Evolutionary conservation across 495 filamentous ascomycete species (phyloP).

Genomic region (Penicillium waksmanii): DNA sequence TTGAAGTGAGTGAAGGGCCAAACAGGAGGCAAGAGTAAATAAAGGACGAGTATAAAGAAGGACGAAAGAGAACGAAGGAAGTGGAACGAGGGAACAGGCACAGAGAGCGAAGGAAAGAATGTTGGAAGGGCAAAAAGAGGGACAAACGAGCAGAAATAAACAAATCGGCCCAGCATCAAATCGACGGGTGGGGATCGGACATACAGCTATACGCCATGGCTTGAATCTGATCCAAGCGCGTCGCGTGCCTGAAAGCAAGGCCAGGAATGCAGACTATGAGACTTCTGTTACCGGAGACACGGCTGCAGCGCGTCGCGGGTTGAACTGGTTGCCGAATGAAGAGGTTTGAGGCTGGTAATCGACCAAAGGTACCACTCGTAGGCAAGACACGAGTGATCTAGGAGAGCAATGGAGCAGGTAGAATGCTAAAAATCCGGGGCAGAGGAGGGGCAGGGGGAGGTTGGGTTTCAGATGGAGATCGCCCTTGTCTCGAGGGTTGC

Average conservation of each 20-base stretch:
- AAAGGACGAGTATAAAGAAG: slow-evolving; percentile 15
- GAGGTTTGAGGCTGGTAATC: not conserved
- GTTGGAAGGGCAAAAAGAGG: slow-evolving; percentile 30
- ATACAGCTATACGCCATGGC: slow-evolving; percentile 48
- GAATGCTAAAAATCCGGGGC: not conserved
- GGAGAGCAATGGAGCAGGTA: not conserved
- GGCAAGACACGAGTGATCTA: not conserved
- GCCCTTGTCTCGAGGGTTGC: slow-evolving; percentile 9
- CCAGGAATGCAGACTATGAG: slow-evolving; percentile 51
- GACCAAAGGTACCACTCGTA: not conserved
- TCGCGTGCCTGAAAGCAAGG: slow-evolving; percentile 51
- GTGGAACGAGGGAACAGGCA: slow-evolving; percentile 24
- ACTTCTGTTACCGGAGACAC: slow-evolving; percentile 39
- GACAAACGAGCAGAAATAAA: slow-evolving; percentile 46
- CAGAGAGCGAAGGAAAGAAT: slow-evolving; percentile 30
- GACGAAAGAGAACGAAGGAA: slow-evolving; percentile 20
- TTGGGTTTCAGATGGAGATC: slow-evolving; percentile 38
- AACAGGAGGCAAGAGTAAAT: slow-evolving; percentile 12
- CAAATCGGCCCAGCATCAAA: slow-evolving; percentile 44
- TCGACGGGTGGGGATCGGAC: slow-evolving; percentile 36
- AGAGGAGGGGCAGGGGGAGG: slow-evolving; percentile 17
- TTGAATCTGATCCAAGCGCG: slow-evolving; percentile 40
- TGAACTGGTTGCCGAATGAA: slow-evolving; percentile 3
- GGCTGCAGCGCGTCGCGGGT: slow-evolving; percentile 7
- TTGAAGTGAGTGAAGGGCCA: slow-evolving; percentile 2